These are phyloP conservation scores for Puccinia horiana DNA, from an alignment of 1,284 basidiomycete genomes.

Conservation along the genomic window DNA sequence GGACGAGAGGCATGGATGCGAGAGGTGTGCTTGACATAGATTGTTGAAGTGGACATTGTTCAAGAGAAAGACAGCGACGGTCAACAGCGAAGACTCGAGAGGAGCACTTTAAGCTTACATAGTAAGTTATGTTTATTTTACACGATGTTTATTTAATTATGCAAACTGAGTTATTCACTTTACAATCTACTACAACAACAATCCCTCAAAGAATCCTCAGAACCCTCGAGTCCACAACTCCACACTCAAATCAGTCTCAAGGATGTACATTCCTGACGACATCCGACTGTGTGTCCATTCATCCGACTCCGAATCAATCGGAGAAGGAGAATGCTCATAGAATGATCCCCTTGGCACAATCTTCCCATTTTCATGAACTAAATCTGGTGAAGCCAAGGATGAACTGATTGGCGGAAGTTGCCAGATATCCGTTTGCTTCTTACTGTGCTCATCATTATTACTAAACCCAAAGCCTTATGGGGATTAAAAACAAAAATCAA, in stretches of 20 bases:
- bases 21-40: slow-evolving; percentile 34
- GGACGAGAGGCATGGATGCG: slow-evolving; percentile 31
- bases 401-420: not conserved
- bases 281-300: not conserved
- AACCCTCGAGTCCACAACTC: not conserved
- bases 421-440: not conserved
- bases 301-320: not conserved
- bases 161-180: too few species aligned
- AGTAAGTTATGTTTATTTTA: too few species aligned
- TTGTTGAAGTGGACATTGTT: slow-evolving; percentile 17
- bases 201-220: not conserved
- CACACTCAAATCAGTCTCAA: not conserved
- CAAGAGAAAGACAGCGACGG: too few species aligned
- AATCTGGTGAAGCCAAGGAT: not conserved
- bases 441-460: not conserved
- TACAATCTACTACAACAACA: too few species aligned
- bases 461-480: not conserved
- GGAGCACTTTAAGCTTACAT: too few species aligned
- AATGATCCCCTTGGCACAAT: not conserved
- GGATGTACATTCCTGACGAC: not conserved
- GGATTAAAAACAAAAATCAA: not conserved
- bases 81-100: not conserved
- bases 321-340: not conserved
- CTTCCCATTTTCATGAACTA: not conserved
- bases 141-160: too few species aligned